Evolutionary conservation across 2,329 filamentous ascomycete species (phyloP).

Genomic region (Lasiodiplodia sp.): DNA sequence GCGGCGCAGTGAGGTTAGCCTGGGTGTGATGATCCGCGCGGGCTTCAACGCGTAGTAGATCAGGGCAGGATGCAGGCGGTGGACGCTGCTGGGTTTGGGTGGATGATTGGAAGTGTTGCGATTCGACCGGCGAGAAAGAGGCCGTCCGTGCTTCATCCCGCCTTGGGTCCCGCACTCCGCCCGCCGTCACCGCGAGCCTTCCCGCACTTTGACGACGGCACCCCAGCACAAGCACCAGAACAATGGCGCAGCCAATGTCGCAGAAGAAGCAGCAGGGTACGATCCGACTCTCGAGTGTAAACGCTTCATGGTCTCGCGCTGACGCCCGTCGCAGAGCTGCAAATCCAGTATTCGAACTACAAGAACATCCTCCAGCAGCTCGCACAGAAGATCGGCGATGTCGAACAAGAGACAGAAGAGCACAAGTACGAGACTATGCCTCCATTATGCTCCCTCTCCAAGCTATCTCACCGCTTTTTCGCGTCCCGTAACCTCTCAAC

Average conservation of each 20-base stretch:
- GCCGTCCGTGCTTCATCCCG: conserved; percentile 22
- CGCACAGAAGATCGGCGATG: conserved; percentile 94
- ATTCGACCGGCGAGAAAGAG: conserved; percentile 12
- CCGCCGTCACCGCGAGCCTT: conserved; percentile 17
- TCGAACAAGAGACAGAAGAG: conserved; percentile 96
- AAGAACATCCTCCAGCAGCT: conserved; percentile 84
- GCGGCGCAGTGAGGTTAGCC: not conserved
- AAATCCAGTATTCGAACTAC: conserved; percentile 79
- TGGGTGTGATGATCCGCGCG: not conserved
- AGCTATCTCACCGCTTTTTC: conserved; percentile 36
- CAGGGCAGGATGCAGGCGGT: conserved; percentile 19
- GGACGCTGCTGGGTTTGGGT: not conserved
- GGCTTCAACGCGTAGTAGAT: conserved; percentile 2
- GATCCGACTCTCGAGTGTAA: conserved; percentile 7
- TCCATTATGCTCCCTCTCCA: conserved; percentile 31
- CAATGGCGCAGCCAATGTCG: conserved; percentile 43
- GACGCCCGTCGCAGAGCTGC: conserved; percentile 68
- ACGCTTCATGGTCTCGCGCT: conserved; percentile 16
- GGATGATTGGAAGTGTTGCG: conserved; percentile 17
- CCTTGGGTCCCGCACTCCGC: conserved; percentile 17
- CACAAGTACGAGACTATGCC: conserved; percentile 76
- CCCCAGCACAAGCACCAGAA: conserved; percentile 41
- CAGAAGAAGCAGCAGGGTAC: conserved; percentile 77
- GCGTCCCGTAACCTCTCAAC: conserved; percentile 6
- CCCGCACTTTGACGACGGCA: conserved; percentile 13